Evolutionary conservation across 129 eudicot species (phyloP), one percentile per base, ranked within the genome.

Genomic region (Saussurea involucrata): DNA sequence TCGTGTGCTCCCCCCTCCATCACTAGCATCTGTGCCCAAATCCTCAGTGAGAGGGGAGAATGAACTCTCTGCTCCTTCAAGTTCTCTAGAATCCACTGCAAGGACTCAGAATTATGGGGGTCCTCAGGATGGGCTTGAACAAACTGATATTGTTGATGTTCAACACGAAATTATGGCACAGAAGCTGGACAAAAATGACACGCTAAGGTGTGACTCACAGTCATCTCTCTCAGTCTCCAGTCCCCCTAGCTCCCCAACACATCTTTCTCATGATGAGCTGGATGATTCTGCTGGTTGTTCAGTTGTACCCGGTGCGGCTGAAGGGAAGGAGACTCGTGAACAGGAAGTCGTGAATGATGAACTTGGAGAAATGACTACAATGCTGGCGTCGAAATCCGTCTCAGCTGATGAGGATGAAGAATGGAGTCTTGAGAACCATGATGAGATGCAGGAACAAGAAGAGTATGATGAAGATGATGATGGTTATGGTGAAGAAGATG

Each of bases 401-500:
- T 80, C 92, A 9, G 88, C 55, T 32, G 87, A 70, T 46, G 99
- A 95, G 73, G 99, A 89, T 85, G 99, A 95, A 20, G 96, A 92
- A 12, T 95, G 99, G 99, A 83, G 84, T 65, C 61, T 85, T 69
- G 96, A 90, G 71, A 86, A 86, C 69, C 81, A 86, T 83, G 88
- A 80, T 44, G 86, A 82, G 78, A 67, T 91, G 84, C 96, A 88
- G 86, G 89, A 86, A 83, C 97, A 88, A 81, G 97, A 87, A 78
- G 99, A 85, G 76, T 95, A 95, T 76, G 99, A 95, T 69, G 96
- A 89, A 89, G 96, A 92, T 55, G 96, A 84, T 75, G 90, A 86
- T 81, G 94, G 96, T 72, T 91, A 87, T 76, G 81, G 88, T 76
- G 98, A 87, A 82, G 97, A 89, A 79, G 96, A 91, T 73, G 98